Evolutionary conservation across 2,329 filamentous ascomycete species (phyloP), one percentile per base, ranked within the genome.

Genomic region (Mariannaea sp.): DNA sequence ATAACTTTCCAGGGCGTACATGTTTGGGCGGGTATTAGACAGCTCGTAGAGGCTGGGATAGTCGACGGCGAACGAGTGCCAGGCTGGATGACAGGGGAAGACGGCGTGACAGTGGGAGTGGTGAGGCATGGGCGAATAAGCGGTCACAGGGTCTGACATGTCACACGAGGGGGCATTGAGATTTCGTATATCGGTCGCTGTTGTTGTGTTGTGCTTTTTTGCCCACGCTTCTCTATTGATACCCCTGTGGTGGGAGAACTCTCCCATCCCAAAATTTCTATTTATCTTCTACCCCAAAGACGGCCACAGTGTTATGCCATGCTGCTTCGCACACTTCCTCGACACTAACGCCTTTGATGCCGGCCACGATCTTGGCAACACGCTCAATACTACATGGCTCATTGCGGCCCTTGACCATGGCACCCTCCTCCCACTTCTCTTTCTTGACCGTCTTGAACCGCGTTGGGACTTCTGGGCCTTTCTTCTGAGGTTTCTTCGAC

Each of bases 351-450:
- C 83, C 90, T 72, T 96, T 97, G 59, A 97, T 88, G 35, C 81
- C 85, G 1, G 94, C 93, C 59, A 99, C 86, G 45, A 93, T 90
- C 70, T 88, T 86, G n/a, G 91, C 94, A 12, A 99, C 89, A 47
- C 88, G 85, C 59, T 87, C 85, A 60, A 99, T 97, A 47, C 83
- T 88, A 64, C 88, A 92, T 8, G 93, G 90, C 73, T 99, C 94
- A 69, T 99, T 99, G 55, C 94, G 84, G 1, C 93, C 91, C 75
- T 97, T 99, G 47, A 99, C 83, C 89, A 97, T 93, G 33, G 80
- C 81, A 0, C 92, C 93, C 65, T 90, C 85, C 38, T 84, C 82
- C 88, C 92, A 99, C 71, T 90, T 96, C 75, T 99, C 94, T 75
- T 96, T 97, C 80, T 97, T 99, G 24, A 97, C 88, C 4, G 86